These are phyloP conservation scores for Desmodesmus armatus DNA, from an alignment of 139 green algal genomes.

Conservation along the genomic window DNA sequence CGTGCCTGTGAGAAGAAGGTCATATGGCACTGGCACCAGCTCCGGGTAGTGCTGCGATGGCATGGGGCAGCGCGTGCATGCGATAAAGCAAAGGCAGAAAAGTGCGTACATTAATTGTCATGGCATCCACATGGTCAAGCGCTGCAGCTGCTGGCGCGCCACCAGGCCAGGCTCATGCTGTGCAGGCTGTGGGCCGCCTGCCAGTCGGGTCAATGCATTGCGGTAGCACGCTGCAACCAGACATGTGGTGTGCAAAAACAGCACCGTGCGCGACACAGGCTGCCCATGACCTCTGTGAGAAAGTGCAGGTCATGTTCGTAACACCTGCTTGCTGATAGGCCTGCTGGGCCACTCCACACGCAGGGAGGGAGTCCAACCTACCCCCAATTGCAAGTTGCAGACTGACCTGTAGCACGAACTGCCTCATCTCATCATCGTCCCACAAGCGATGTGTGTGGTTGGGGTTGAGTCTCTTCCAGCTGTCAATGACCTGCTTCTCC, in stretches of 20 bases:
- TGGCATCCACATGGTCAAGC: too few relatives aligned
- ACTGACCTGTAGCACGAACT: neutral
- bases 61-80: neutral
- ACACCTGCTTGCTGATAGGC: too few relatives aligned
- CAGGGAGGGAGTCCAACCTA: too few relatives aligned
- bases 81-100: neutral
- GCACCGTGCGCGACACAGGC: too few relatives aligned
- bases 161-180: neutral
- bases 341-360: neutral
- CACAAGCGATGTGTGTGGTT: conserved; percentile 15
- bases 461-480: conserved; percentile 21
- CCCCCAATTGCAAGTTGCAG: too few relatives aligned
- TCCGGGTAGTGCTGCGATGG: conserved; percentile 33
- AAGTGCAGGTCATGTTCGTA: too few relatives aligned
- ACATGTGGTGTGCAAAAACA: too few relatives aligned
- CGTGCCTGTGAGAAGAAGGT: conserved; percentile 8
- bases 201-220: neutral
- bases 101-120: too few relatives aligned
- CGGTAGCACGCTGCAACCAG: neutral
- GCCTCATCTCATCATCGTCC: conserved; percentile 4
- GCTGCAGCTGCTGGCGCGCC: neutral
- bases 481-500: conserved; percentile 1
- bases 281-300: too few relatives aligned
- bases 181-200: neutral
- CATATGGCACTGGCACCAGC: conserved; percentile 14